Conservation (phyloP, 2,329 filamentous ascomycete genomes). For the Fusarium oxysporum region DNA sequence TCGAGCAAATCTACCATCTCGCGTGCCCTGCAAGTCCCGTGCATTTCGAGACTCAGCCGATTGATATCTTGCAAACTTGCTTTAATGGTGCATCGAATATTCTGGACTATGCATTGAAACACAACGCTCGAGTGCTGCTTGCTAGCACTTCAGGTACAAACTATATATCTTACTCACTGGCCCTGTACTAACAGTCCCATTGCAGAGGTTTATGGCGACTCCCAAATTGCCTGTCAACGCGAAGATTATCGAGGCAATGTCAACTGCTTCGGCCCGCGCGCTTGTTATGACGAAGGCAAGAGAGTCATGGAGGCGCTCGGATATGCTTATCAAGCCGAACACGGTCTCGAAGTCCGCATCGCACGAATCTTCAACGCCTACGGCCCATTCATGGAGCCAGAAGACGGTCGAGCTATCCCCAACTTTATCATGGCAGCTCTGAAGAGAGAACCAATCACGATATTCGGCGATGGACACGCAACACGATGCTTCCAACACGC, state of each 20-base stretch:
- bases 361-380: conserved; percentile 40
- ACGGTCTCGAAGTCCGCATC: conserved; percentile 39
- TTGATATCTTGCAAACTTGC: conserved; percentile 39
- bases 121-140: conserved; percentile 28
- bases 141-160: conserved; percentile 34
- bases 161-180: too few relatives aligned
- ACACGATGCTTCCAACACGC: conserved; percentile 34
- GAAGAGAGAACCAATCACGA: conserved; percentile 26
- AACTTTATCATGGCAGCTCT: conserved; percentile 38
- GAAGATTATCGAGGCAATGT: conserved; percentile 55
- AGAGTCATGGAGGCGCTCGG: conserved; percentile 53
- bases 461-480: conserved; percentile 33
- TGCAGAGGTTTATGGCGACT: conserved; percentile 35
- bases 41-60: conserved; percentile 30
- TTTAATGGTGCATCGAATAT: conserved; percentile 34
- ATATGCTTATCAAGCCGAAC: conserved; percentile 43
- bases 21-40: conserved; percentile 35
- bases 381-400: conserved; percentile 23
- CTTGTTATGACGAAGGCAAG: conserved; percentile 58
- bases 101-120: conserved; percentile 30
- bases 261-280: conserved; percentile 54
- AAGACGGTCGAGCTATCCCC: conserved; percentile 31
- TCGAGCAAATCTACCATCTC: conserved; percentile 39
- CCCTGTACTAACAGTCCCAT: too few relatives aligned
- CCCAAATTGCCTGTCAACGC: conserved; percentile 9